A percentile compares a stretch with the other conserved stretches of the same genome.
Conservation (phyloP, 306 rosid genomes). For the Spatholobus suberectus region DNA sequence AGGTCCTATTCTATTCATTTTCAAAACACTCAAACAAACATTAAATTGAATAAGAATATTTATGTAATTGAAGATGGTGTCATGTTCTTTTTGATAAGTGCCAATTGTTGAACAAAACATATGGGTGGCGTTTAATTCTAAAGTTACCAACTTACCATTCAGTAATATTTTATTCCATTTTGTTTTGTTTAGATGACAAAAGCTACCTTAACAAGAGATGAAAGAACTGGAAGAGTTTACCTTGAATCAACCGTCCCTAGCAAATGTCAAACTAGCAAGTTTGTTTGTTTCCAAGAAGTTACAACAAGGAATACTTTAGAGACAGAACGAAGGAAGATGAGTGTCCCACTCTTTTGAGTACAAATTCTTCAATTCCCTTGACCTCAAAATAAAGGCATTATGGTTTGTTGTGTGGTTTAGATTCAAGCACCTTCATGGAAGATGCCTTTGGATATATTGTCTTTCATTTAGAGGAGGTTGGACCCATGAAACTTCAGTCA, state of each 20-base stretch:
- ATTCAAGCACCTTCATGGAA: neutral
- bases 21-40: neutral
- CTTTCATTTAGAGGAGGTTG: neutral
- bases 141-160: neutral
- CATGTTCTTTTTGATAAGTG: neutral
- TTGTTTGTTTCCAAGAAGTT: neutral
- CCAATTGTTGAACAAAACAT: neutral
- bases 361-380: constrained; percentile 15
- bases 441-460: neutral
- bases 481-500: neutral
- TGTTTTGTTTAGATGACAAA: neutral
- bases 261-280: neutral
- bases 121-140: neutral
- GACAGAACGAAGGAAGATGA: neutral
- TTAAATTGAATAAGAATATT: neutral
- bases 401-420: constrained; percentile 4
- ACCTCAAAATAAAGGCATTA: constrained; percentile 1
- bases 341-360: neutral
- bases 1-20: neutral
- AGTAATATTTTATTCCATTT: neutral
- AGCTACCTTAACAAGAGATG: neutral
- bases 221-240: neutral
- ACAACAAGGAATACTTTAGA: neutral
- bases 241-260: neutral
- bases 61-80: neutral